Percentiles rank a stretch among this genome's conserved stretches.
Evolutionary conservation across 1,139 yeast genomes (phyloP).

Genomic region (Hanseniaspora sp.): DNA sequence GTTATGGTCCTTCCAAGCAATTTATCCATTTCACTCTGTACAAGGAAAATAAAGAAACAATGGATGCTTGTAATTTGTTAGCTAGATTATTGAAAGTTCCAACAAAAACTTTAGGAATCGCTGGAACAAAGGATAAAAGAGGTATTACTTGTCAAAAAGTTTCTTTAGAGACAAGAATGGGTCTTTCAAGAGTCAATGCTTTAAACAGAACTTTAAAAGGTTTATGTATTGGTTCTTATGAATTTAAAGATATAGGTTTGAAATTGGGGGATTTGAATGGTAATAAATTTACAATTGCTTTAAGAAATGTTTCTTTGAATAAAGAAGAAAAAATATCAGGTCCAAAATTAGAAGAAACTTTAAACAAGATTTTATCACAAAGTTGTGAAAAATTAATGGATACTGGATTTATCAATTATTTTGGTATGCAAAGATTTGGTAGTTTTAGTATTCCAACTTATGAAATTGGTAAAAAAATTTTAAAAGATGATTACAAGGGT

Average conservation of each 20-base stretch:
- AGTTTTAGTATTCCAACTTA: constrained; percentile 90
- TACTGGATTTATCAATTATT: constrained; percentile 82
- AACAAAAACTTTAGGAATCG: constrained; percentile 58
- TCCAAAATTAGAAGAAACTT: constrained; percentile 16
- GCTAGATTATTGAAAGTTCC: constrained; percentile 66
- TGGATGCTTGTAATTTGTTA: constrained; percentile 78
- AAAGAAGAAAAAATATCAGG: constrained; percentile 21
- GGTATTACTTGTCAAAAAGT: constrained; percentile 87
- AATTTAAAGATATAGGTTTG: constrained; percentile 52
- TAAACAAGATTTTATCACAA: constrained; percentile 37
- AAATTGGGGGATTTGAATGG: constrained; percentile 77
- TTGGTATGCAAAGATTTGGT: constrained; percentile 96
- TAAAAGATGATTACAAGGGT: constrained; percentile 64
- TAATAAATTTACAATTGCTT: constrained; percentile 74
- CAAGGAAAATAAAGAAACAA: constrained; percentile 92
- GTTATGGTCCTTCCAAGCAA: constrained; percentile 58
- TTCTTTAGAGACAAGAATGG: constrained; percentile 51
- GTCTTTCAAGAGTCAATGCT: constrained; percentile 66
- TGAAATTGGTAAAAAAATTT: constrained; percentile 59
- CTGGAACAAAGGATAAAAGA: constrained; percentile 95
- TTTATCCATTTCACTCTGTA: constrained; percentile 70
- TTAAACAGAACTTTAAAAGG: constrained; percentile 67
- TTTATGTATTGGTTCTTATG: constrained; percentile 63
- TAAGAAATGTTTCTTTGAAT: constrained; percentile 49
- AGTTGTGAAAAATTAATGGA: constrained; percentile 50